Evolutionary conservation across 352 stramenopile species (phyloP), one percentile per base, ranked within the genome.

Genomic region (Globisporangium heterothallicum): DNA sequence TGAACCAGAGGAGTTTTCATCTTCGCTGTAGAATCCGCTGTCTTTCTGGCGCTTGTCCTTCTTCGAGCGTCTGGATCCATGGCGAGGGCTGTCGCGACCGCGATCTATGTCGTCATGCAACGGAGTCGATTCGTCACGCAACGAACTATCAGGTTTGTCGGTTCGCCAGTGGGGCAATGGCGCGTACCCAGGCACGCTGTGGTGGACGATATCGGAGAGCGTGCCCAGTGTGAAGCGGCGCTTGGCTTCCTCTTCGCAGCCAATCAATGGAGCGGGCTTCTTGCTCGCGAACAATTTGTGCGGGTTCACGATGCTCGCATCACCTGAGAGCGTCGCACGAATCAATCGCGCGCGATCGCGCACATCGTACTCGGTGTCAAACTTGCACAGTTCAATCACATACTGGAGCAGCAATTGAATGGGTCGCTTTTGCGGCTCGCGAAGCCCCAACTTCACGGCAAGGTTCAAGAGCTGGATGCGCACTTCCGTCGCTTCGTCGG

Each of bases 381-480:
- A 97, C 56, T 95, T 86, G 49, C 82, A 92, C 26, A 98, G 64
- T 57, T 98, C 88, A 30, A 98, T 81, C 49, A 97, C 79, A 49
- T 97, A 97, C 50, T 89, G 74, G 2, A 94, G 58, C 19, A 97
- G 65, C 49, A 91, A 53, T 43, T 88, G 74, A 35, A 95, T 77
- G 13, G 89, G 84, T 29, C 70, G 61, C 61, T 78, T 83, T 53
- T 73, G 83, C 5, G 68, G 88, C 57, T 78, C 75, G 43, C 64
- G 82, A 38, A 87, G 84, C 32, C 68, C 74, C 12, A 98, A 74
- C 63, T 98, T 99, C 0, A 95, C 79, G 1, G 86, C 66, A 2
- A 99, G 72, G 48, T 98, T 96, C 16, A 99, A 50, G 14, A 96
- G 61, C 54, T 98, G 89, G 19, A 93, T 68, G 45, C 92, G 92